Percentiles rank a stretch among this genome's conserved stretches.
Conservation (phyloP, 192 early-diverging fungal genomes). For the Gigaspora rosea region DNA sequence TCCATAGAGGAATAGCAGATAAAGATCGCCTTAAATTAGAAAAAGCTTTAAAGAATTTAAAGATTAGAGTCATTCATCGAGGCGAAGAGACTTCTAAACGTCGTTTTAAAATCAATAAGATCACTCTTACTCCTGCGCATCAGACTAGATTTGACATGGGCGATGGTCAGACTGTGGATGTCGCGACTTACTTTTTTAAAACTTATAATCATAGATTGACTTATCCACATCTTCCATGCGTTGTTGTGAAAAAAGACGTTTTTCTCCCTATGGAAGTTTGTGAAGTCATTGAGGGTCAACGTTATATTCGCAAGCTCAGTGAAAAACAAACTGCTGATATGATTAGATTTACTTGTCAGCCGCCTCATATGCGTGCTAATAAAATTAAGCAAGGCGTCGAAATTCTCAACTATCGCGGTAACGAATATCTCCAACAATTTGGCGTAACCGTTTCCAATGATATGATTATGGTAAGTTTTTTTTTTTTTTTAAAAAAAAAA, state of each 20-base stretch:
- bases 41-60: conserved; percentile 52
- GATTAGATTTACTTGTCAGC: conserved; percentile 89
- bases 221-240: conserved; percentile 80
- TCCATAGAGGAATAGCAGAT: conserved; percentile 42
- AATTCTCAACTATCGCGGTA: conserved; percentile 64
- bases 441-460: conserved; percentile 67
- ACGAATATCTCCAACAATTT: conserved; percentile 76
- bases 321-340: conserved; percentile 91
- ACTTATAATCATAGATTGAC: conserved; percentile 72
- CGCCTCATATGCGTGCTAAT: conserved; percentile 75
- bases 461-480: conserved; percentile 59
- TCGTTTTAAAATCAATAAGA: conserved; percentile 67
- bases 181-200: conserved; percentile 75
- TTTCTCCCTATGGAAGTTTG: conserved; percentile 91
- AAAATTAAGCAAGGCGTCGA: conserved; percentile 75
- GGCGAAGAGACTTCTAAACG: conserved; percentile 57
- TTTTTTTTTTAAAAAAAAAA: neutral
- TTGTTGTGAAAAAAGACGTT: conserved; percentile 65
- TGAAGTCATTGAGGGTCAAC: conserved; percentile 77
- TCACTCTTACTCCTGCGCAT: conserved; percentile 71
- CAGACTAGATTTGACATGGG: conserved; percentile 64
- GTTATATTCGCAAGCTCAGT: conserved; percentile 80
- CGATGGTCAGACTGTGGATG: conserved; percentile 57
- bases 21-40: conserved; percentile 46
- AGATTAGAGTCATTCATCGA: conserved; percentile 58